Evolutionary conservation across 2,329 filamentous ascomycete genomes (phyloP).

Genomic region (Talaromyces sp.): DNA sequence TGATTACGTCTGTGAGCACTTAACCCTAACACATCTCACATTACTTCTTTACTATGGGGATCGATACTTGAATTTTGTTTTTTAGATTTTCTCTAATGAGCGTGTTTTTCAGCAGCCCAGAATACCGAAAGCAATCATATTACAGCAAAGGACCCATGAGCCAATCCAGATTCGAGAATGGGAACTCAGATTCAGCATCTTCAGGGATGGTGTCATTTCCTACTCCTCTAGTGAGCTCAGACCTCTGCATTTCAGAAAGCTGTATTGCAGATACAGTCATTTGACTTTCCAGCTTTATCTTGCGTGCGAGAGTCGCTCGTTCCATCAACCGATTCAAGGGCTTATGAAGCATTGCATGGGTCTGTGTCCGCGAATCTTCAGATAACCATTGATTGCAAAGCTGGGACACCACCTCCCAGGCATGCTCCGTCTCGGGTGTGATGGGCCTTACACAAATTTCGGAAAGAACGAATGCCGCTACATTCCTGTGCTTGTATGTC

Average conservation of each 20-base stretch:
- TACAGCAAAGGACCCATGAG: not conserved
- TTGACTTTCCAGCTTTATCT: not conserved
- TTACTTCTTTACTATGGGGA: not conserved
- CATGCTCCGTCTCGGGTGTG: slow-evolving; percentile 22
- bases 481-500: slow-evolving; percentile 58
- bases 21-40: not conserved
- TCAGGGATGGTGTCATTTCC: not conserved
- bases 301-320: slow-evolving; percentile 23
- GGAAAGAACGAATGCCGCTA: slow-evolving; percentile 53
- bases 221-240: not conserved
- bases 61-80: too few species aligned
- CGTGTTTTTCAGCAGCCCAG: not conserved
- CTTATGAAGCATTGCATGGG: slow-evolving; percentile 20
- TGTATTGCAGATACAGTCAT: not conserved
- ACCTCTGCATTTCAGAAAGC: not conserved
- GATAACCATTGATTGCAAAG: slow-evolving; percentile 23
- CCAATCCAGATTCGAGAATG: not conserved
- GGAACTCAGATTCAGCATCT: not conserved
- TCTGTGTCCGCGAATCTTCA: slow-evolving; percentile 3
- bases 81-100: not conserved
- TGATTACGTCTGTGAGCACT: not conserved
- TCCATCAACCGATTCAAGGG: slow-evolving; percentile 23
- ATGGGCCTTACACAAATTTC: slow-evolving; percentile 46
- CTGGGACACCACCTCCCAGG: slow-evolving; percentile 26
- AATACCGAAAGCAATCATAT: not conserved